These are phyloP conservation scores for Salix arbutifolia DNA, from an alignment of 345 rosid genomes.

Conservation along the genomic window DNA sequence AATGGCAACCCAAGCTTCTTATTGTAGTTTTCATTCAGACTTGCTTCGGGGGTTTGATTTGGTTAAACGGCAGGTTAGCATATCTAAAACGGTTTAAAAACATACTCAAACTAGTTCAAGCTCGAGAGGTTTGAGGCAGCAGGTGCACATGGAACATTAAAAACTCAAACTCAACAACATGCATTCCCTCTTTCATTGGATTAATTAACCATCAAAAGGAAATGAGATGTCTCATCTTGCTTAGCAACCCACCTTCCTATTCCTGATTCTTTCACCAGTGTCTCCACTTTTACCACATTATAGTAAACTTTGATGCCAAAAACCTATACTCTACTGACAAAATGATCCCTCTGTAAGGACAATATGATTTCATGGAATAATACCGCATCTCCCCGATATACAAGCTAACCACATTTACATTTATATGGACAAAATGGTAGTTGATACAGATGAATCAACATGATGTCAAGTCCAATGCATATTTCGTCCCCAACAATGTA, in stretches of 20 bases:
- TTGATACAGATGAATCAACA: slow-evolving; percentile 17
- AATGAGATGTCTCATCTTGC: background rate
- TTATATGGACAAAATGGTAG: slow-evolving; percentile 19
- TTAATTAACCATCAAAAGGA: background rate
- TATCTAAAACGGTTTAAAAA: no score
- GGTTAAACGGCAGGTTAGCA: no score
- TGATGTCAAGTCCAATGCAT: background rate
- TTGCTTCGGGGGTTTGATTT: no score
- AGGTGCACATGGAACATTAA: background rate
- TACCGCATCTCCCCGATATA: slow-evolving; percentile 28
- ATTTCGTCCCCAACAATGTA: slow-evolving; percentile 3
- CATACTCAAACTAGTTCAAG: no score
- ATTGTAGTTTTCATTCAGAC: no score
- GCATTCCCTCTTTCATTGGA: background rate
- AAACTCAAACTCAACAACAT: background rate
- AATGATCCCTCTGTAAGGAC: slow-evolving; percentile 1
- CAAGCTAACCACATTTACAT: slow-evolving; percentile 34
- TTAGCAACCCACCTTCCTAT: background rate
- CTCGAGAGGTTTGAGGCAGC: no score
- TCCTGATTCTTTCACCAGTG: slow-evolving; percentile 10
- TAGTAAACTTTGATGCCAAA: slow-evolving; percentile 8
- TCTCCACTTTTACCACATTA: background rate
- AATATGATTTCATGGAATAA: slow-evolving; percentile 7
- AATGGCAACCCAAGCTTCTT: no score
- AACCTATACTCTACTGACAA: slow-evolving; percentile 16